A percentile compares a stretch with the other conserved stretches of the same genome.
phyloP scores from a whole-genome alignment of 1,284 basidiomycete genomes.

The Pseudozyma hubeiensis region DNA sequence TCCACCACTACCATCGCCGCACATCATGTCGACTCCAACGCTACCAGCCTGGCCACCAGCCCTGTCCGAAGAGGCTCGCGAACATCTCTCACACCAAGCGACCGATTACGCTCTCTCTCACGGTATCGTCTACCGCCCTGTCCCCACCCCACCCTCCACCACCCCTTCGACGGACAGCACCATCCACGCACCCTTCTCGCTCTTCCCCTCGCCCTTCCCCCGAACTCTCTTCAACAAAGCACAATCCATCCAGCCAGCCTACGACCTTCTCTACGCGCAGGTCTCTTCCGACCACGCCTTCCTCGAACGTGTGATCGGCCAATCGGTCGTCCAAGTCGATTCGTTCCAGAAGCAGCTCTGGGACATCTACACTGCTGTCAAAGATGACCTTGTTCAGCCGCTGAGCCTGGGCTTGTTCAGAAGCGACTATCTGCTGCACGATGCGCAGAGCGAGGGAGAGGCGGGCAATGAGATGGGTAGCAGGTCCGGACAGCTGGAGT shows the following conservation, averaged over 20 bases:
- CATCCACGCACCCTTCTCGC: slow-evolving; percentile 87
- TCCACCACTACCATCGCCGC: slow-evolving; percentile 6
- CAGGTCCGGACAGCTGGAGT: slow-evolving; percentile 68
- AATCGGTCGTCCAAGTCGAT: slow-evolving; percentile 83
- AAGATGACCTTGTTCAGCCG: slow-evolving; percentile 72
- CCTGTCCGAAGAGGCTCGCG: slow-evolving; percentile 75
- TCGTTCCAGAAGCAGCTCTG: slow-evolving; percentile 87
- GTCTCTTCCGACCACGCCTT: slow-evolving; percentile 84
- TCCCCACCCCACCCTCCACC: slow-evolving; percentile 67
- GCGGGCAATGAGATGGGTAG: slow-evolving; percentile 10
- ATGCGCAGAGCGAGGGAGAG: slow-evolving; percentile 28
- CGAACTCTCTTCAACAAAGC: slow-evolving; percentile 78
- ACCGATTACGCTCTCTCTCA: slow-evolving; percentile 86
- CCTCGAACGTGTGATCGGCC: slow-evolving; percentile 84
- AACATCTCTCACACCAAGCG: slow-evolving; percentile 76
- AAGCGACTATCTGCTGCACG: slow-evolving; percentile 93
- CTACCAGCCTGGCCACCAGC: slow-evolving; percentile 77
- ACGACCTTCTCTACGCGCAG: slow-evolving; percentile 86
- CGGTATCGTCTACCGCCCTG: slow-evolving; percentile 84
- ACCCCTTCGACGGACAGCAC: slow-evolving; percentile 72
- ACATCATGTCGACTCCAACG: slow-evolving; percentile 11
- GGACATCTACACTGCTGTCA: slow-evolving; percentile 81
- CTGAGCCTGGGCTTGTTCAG: slow-evolving; percentile 92
- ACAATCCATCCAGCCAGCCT: slow-evolving; percentile 78
- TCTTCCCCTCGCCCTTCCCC: slow-evolving; percentile 90